These are phyloP conservation scores for Sclerotinia nivalis DNA, from an alignment of 2,329 filamentous ascomycete genomes.

Conservation along the genomic window DNA sequence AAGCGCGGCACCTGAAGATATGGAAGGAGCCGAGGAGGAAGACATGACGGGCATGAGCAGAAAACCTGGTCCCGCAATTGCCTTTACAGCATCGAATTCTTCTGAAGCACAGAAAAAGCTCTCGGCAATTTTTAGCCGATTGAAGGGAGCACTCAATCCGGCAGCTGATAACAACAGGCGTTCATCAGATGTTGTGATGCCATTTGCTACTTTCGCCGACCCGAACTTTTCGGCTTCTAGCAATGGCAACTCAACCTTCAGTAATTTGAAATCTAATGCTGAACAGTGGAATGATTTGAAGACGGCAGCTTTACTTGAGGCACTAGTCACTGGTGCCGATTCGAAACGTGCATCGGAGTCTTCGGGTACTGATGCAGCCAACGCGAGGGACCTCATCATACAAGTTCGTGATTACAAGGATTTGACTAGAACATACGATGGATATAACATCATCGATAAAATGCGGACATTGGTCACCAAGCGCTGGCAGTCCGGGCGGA, in stretches of 20 bases:
- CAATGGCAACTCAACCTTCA: conserved; percentile 6
- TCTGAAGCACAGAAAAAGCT: conserved; percentile 14
- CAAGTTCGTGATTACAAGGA: conserved; percentile 82
- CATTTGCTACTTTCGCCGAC: conserved; percentile 16
- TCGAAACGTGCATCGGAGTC: conserved; percentile 40
- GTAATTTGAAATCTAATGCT: conserved; percentile 26
- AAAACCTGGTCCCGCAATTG: conserved; percentile 6
- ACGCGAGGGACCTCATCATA: conserved; percentile 53
- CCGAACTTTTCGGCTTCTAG: conserved; percentile 22
- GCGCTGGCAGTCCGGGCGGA: conserved; percentile 68
- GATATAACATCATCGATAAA: conserved; percentile 66
- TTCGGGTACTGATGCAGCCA: conserved; percentile 29
- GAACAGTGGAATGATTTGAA: conserved; percentile 64
- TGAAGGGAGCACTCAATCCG: not conserved
- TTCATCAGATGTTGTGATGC: conserved; percentile 17
- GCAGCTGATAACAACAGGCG: conserved; percentile 6
- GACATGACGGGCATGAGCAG: conserved; percentile 8
- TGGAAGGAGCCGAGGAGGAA: conserved; percentile 46
- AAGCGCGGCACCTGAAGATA: conserved; percentile 45
- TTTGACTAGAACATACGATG: conserved; percentile 67
- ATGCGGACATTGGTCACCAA: conserved; percentile 72
- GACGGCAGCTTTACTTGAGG: conserved; percentile 57
- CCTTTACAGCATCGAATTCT: conserved; percentile 15
- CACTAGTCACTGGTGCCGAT: conserved; percentile 54
- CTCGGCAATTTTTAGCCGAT: conserved; percentile 14